Evolutionary conservation across 2,329 filamentous ascomycete genomes (phyloP), one percentile per base, ranked within the genome.

Genomic region (Aspergillus phoenicis): DNA sequence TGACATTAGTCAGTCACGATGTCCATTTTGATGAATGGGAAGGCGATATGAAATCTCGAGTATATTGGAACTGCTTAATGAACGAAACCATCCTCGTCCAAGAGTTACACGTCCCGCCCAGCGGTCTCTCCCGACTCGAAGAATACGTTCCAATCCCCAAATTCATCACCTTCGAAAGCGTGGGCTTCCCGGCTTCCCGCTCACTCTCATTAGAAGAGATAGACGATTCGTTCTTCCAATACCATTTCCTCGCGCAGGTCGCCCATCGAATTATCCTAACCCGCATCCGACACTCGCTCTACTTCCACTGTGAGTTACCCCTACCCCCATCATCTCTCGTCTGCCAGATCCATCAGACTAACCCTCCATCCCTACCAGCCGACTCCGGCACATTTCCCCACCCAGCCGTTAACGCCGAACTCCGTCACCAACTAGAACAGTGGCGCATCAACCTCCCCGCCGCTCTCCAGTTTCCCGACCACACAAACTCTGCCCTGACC

Each of bases 11-110:
- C 28, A 76, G 73, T 61, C 75, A 76, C 57, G 71, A 76, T 49
- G 74, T 75, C 28, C 78, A 80, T 28, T 75, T 83, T 57, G 78
- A 84, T 59, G 72, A 80, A 30, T 85, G 83, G 83, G 80, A 83
- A 61, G 80, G 81, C 5, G 83, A 85, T 67, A 85, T 85, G 82
- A 80, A 84, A 61, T 82, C 82, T 2, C 75, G 83, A 17, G 75
- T 84, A 1, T 85, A 83, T 63, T 85, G 83, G 83, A 84, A 81
- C 59, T 82, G 81, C 15, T 73, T 84, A 48, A 83, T 84, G 81
- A 82, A 83, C 64, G 83, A 85, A 65, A 83, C 81, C 1, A 82
- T 85, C 56, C 78, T 85, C 11, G 81, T 82, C 0, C 83, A 85
- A 68, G 83, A 85, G 62, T 73, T 85, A 10, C 79, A 82, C 62